Percentiles rank a stretch among this genome's conserved stretches.
phyloP scores from a whole-genome alignment of 257 asterid genomes.

The Fraxinus cuspidata region DNA sequence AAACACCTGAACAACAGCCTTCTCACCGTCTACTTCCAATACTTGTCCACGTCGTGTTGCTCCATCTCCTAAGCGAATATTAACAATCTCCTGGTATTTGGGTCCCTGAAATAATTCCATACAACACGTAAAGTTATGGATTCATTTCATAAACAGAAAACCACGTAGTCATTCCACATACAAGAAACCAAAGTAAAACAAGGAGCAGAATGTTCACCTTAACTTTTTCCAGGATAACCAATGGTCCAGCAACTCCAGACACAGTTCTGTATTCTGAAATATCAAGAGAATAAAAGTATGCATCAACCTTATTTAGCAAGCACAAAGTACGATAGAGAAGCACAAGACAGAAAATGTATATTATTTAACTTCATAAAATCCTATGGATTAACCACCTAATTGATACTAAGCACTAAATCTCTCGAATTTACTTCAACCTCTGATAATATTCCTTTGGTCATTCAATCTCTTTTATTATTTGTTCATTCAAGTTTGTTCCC shows the following conservation, averaged over 20 bases:
- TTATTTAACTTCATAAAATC: not conserved
- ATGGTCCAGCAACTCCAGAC: constrained; percentile 99
- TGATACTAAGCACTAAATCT: not conserved
- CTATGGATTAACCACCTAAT: not conserved
- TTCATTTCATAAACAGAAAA: constrained; percentile 5
- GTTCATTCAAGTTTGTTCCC: not conserved
- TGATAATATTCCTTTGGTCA: not conserved
- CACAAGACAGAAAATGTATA: not conserved
- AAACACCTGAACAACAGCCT: constrained; percentile 95
- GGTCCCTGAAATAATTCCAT: constrained; percentile 76
- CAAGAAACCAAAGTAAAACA: constrained; percentile 10
- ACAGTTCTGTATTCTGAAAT: constrained; percentile 93
- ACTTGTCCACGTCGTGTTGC: constrained; percentile 95
- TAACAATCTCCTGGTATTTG: constrained; percentile 93
- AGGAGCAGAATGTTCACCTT: constrained; percentile 55
- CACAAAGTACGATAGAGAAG: not conserved
- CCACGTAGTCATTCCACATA: constrained; percentile 7
- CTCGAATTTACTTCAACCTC: not conserved
- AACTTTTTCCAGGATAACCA: constrained; percentile 96
- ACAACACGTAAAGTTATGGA: constrained; percentile 13
- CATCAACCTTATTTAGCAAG: not conserved
- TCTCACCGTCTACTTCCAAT: constrained; percentile 95
- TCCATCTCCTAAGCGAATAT: constrained; percentile 97
- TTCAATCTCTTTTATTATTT: not conserved
- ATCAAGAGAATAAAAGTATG: not conserved